phyloP scores from a whole-genome alignment of 2,329 filamentous ascomycete genomes.

The Monilinia aucupariae region DNA sequence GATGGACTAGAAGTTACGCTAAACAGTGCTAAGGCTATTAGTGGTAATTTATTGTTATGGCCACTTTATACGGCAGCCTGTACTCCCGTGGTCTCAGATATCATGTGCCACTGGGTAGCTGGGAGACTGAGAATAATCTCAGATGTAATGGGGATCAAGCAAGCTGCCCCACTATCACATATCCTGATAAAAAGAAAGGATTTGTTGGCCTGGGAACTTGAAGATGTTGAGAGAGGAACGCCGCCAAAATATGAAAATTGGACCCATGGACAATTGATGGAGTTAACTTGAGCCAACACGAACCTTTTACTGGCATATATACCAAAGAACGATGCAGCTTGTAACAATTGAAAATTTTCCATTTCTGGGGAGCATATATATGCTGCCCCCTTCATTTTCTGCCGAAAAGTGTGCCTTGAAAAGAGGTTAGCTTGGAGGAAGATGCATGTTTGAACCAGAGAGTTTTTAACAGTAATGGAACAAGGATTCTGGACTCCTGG shows the following conservation, averaged over 20 bases:
- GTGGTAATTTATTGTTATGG: slow-evolving; percentile 29
- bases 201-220: slow-evolving; percentile 17
- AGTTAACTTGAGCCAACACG: background rate
- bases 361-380: background rate
- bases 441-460: no score
- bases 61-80: slow-evolving; percentile 28
- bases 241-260: slow-evolving; percentile 3
- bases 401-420: no score
- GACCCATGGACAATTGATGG: slow-evolving; percentile 13
- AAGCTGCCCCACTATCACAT: slow-evolving; percentile 27
- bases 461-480: no score
- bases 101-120: slow-evolving; percentile 29
- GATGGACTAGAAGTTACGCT: slow-evolving; percentile 9
- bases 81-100: slow-evolving; percentile 23
- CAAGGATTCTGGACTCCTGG: no score
- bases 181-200: slow-evolving; percentile 17
- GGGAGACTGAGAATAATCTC: slow-evolving; percentile 26
- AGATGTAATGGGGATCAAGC: slow-evolving; percentile 28
- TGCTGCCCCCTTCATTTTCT: no score
- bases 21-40: slow-evolving; percentile 21
- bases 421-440: no score
- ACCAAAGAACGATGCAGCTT: background rate
- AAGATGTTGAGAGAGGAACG: background rate
- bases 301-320: rapidly evolving
- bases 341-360: background rate